Percentiles rank a stretch among this genome's conserved stretches.
Evolutionary conservation across 1,284 basidiomycete species (phyloP).

Genomic region (Hortiboletus rubellus): DNA sequence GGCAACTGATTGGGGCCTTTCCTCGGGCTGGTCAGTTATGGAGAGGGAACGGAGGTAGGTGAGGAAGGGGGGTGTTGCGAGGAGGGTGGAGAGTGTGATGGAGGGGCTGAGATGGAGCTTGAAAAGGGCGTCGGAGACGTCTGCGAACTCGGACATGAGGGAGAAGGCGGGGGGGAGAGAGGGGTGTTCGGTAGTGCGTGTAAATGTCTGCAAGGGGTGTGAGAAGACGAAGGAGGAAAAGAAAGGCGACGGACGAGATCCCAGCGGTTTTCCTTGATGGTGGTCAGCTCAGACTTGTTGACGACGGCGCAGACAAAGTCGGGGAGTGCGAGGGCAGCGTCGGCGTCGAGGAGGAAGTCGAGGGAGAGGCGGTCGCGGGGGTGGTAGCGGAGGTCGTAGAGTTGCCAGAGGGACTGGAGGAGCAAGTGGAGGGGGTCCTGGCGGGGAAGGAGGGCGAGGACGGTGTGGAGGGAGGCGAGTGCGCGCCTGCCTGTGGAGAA

Average conservation of each 20-base stretch:
- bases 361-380: slow-evolving; percentile 69
- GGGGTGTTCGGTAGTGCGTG: slow-evolving; percentile 70
- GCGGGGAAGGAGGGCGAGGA: slow-evolving; percentile 75
- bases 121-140: slow-evolving; percentile 77
- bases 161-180: slow-evolving; percentile 59
- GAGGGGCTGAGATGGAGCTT: slow-evolving; percentile 52
- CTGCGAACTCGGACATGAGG: slow-evolving; percentile 81
- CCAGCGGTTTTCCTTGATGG: slow-evolving; percentile 74
- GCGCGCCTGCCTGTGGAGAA: slow-evolving; percentile 85
- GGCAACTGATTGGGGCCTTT: slow-evolving; percentile 52
- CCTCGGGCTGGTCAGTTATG: slow-evolving; percentile 81
- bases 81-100: slow-evolving; percentile 54
- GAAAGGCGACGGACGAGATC: slow-evolving; percentile 67
- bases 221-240: background rate
- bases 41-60: slow-evolving; percentile 79
- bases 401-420: slow-evolving; percentile 58
- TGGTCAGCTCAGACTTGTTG: slow-evolving; percentile 72
- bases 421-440: slow-evolving; percentile 75
- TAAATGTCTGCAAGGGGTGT: slow-evolving; percentile 59
- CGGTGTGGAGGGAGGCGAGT: slow-evolving; percentile 73
- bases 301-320: slow-evolving; percentile 86
- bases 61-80: slow-evolving; percentile 64
- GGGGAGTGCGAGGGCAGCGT: slow-evolving; percentile 47
- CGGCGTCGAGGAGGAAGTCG: slow-evolving; percentile 70
- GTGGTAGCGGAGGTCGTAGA: slow-evolving; percentile 75